phyloP scores from a whole-genome alignment of 805 yeast genomes.

The Yarrowia sp. region DNA sequence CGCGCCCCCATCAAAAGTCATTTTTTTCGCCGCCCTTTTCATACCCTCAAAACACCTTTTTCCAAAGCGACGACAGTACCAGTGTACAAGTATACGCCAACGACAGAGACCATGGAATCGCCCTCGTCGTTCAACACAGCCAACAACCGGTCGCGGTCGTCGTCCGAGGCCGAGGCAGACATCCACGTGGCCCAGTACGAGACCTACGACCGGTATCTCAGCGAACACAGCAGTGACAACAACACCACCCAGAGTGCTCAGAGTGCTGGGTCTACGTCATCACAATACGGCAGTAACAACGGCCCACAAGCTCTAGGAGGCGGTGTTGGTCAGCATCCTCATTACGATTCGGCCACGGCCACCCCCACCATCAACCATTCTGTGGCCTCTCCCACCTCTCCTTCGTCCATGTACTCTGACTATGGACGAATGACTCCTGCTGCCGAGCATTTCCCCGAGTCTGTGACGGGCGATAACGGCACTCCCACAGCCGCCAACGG shows the following conservation, averaged over 20 bases:
- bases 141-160: constrained; percentile 25
- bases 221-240: not conserved
- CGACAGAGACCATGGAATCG: constrained; percentile 13
- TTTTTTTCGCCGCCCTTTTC: too few relatives aligned
- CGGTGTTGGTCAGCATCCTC: not conserved
- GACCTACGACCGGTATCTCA: not conserved
- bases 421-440: constrained; percentile 19
- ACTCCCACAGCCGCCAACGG: too few relatives aligned
- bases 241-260: not conserved
- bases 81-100: not conserved
- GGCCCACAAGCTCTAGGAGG: too few relatives aligned
- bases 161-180: constrained; percentile 19
- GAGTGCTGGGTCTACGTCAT: too few relatives aligned
- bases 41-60: too few relatives aligned
- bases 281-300: too few relatives aligned
- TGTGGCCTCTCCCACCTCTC: constrained; percentile 15
- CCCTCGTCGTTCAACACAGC: constrained; percentile 31
- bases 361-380: constrained; percentile 13
- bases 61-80: too few relatives aligned
- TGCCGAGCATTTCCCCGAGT: too few relatives aligned
- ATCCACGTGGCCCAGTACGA: constrained; percentile 17
- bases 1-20: too few relatives aligned
- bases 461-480: too few relatives aligned
- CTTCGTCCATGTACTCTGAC: constrained; percentile 30
- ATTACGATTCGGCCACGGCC: constrained; percentile 4